A percentile compares a stretch with the other conserved stretches of the same genome.
Evolutionary conservation across 306 rosid species (phyloP).

Genomic region (Arachis stenosperma): DNA sequence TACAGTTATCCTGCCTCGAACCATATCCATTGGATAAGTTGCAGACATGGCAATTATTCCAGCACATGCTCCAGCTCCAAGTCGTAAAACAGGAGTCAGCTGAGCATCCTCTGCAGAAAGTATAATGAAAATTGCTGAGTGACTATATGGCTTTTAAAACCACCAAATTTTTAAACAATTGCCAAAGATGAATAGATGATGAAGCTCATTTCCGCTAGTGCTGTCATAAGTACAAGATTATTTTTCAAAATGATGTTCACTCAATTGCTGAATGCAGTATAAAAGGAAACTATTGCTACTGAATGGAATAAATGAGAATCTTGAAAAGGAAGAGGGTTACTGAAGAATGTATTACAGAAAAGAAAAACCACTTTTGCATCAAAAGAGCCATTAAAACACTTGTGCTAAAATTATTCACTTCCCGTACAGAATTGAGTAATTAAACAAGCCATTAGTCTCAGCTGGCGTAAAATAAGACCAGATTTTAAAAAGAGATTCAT

Average conservation of each 20-base stretch:
- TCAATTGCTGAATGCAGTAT: conserved; percentile 10
- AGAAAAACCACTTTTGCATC: not conserved
- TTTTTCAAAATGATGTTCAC: conserved; percentile 1
- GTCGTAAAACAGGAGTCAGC: conserved; percentile 89
- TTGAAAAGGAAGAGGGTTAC: not conserved
- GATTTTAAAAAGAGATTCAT: conserved; percentile 1
- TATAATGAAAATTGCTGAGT: conserved; percentile 27
- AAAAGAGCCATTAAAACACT: conserved; percentile 4
- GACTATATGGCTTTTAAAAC: conserved; percentile 7
- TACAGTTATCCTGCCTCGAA: conserved; percentile 96
- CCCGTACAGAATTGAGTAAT: conserved; percentile 19
- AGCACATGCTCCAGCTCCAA: conserved; percentile 99
- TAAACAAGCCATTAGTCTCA: conserved; percentile 12
- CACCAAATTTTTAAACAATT: conserved; percentile 2
- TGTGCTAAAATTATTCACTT: conserved; percentile 12
- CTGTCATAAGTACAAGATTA: not conserved
- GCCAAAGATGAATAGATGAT: not conserved
- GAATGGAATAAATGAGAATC: not conserved
- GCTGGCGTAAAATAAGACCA: conserved; percentile 5
- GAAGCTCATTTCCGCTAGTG: conserved; percentile 18
- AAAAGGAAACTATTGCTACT: conserved; percentile 13
- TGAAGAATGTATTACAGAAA: conserved; percentile 16
- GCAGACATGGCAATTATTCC: conserved; percentile 99
- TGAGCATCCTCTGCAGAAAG: conserved; percentile 85
- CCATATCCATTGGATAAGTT: conserved; percentile 99